A percentile compares a stretch with the other conserved stretches of the same genome.
Conservation (phyloP, 768 basidiomycete species). For the Basidioascus undulatus region DNA sequence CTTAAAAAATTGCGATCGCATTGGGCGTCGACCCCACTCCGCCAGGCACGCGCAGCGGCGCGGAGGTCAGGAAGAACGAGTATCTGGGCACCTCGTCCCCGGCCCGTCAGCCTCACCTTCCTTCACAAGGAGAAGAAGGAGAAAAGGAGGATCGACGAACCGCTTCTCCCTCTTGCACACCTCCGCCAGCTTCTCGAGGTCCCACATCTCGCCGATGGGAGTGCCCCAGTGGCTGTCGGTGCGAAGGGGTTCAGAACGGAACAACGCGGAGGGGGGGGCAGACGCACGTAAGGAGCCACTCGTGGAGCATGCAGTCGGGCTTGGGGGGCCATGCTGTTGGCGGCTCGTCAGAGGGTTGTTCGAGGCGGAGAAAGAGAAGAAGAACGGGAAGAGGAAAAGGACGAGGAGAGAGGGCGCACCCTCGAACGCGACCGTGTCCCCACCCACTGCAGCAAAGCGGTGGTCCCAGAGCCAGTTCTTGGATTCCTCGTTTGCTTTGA, state of each 20-base stretch:
- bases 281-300: conserved; percentile 4
- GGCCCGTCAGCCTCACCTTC: too few relatives aligned
- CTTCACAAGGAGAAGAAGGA: too few relatives aligned
- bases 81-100: too few relatives aligned
- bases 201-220: conserved; percentile 9
- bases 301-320: conserved; percentile 1
- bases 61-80: conserved; percentile 7
- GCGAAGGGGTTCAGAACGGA: too few relatives aligned
- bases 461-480: conserved; percentile 7
- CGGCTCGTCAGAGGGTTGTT: background rate
- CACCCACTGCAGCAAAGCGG: conserved; percentile 8
- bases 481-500: background rate
- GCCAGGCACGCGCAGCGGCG: conserved; percentile 7
- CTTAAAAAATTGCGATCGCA: background rate
- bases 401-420: conserved; percentile 4
- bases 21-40: conserved; percentile 7
- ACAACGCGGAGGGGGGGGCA: too few relatives aligned
- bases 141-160: too few relatives aligned
- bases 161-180: conserved; percentile 1
- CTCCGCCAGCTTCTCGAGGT: conserved; percentile 7
- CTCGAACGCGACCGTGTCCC: conserved; percentile 9
- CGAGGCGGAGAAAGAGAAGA: too few relatives aligned
- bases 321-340: too few relatives aligned
- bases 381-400: background rate
- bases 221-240: too few relatives aligned